Evolutionary conservation across 345 rosid species (phyloP).

Genomic region (Eucalyptus camaldulensis): DNA sequence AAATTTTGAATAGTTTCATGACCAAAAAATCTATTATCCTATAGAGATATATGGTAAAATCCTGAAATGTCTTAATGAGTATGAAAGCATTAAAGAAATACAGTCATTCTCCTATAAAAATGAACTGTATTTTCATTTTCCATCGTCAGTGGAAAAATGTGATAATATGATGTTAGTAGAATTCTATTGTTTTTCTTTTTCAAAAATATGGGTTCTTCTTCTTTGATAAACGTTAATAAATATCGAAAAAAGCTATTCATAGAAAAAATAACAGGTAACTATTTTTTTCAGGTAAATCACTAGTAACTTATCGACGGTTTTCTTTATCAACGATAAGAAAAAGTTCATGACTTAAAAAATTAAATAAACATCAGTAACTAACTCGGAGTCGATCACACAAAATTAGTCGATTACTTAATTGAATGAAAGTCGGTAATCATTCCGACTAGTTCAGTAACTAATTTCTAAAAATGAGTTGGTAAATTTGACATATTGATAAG

Average conservation of each 20-base stretch:
- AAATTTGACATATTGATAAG: background rate
- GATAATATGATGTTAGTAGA: background rate
- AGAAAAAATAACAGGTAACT: background rate
- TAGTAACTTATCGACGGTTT: background rate
- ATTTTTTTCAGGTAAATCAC: background rate
- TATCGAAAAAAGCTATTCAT: rapidly evolving
- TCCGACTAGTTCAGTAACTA: rapidly evolving
- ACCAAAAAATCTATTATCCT: background rate
- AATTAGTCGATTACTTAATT: background rate
- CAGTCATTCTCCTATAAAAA: background rate
- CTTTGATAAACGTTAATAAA: background rate
- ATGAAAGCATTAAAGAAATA: background rate
- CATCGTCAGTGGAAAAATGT: background rate
- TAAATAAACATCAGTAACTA: background rate
- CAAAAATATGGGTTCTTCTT: background rate
- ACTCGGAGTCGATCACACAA: background rate
- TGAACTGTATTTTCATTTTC: background rate
- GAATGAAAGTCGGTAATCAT: background rate
- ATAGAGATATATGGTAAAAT: background rate
- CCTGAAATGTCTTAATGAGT: background rate
- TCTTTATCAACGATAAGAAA: background rate
- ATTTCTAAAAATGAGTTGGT: background rate
- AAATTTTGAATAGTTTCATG: background rate
- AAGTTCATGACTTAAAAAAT: background rate
- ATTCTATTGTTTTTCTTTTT: background rate